Conservation (phyloP, 2,329 filamentous ascomycete species). For the Monilinia fructicola region DNA sequence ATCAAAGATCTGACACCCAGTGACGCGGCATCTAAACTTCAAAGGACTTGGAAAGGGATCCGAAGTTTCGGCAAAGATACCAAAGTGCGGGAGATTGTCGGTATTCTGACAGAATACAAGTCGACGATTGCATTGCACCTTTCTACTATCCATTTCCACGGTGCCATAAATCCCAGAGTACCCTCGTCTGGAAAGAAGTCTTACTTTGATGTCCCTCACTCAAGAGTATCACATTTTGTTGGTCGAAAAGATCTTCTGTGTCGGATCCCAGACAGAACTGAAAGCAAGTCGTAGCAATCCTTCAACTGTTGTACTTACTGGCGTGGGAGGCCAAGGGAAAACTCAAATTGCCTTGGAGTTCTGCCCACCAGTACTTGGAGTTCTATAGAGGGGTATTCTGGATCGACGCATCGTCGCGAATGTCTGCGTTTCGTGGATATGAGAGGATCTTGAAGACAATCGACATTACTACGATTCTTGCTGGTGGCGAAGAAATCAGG, state of each 20-base stretch:
- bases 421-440: conserved; percentile 25
- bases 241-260: conserved; percentile 10
- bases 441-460: conserved; percentile 26
- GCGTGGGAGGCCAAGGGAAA: conserved; percentile 22
- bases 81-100: conserved; percentile 16
- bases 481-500: conserved; percentile 11
- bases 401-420: conserved; percentile 31
- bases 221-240: conserved; percentile 12
- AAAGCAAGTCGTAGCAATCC: conserved; percentile 8
- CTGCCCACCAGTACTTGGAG: neutral
- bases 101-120: conserved; percentile 19
- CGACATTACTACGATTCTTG: conserved; percentile 4
- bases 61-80: conserved; percentile 20
- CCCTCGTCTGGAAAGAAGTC: neutral
- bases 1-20: conserved; percentile 19
- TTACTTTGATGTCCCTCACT: conserved; percentile 8
- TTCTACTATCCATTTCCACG: conserved; percentile 1
- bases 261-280: neutral
- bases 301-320: conserved; percentile 14
- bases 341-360: conserved; percentile 22
- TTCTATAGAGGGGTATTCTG: conserved; percentile 29
- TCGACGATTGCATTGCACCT: conserved; percentile 17
- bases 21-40: conserved; percentile 18
- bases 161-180: neutral
- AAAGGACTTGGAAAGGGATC: conserved; percentile 20